Evolutionary conservation across 2,329 filamentous ascomycete genomes (phyloP).

Genomic region (Aureobasidium subglaciale): DNA sequence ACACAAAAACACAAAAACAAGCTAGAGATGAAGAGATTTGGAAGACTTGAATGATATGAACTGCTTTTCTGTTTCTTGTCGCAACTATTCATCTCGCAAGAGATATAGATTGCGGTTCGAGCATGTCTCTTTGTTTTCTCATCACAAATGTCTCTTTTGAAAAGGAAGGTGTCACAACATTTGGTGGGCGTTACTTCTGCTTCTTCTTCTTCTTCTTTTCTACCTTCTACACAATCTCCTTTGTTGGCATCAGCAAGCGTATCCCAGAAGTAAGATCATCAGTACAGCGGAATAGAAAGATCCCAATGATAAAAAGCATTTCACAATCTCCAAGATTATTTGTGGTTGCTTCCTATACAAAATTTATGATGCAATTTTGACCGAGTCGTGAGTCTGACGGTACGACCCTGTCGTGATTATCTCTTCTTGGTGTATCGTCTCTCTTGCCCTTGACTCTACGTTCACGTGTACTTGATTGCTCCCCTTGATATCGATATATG

Average conservation of each 20-base stretch:
- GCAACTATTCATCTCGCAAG: neutral
- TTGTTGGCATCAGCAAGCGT: slow-evolving; percentile 10
- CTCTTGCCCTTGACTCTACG: no score
- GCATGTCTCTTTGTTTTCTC: neutral
- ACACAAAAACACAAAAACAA: slow-evolving; percentile 3
- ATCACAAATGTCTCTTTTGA: neutral
- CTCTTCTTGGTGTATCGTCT: no score
- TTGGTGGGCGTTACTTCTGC: neutral
- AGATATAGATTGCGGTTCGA: neutral
- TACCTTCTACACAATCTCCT: neutral
- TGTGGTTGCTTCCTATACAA: neutral
- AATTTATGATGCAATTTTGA: neutral
- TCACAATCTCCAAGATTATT: neutral
- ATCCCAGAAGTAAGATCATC: slow-evolving; percentile 2
- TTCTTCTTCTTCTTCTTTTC: neutral
- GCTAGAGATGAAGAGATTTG: neutral
- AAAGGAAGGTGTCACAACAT: neutral
- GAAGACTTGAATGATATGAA: neutral
- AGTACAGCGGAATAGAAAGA: neutral
- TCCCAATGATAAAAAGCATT: neutral
- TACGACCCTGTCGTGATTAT: neutral
- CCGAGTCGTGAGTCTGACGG: neutral
- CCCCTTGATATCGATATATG: no score
- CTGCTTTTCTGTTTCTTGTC: neutral
- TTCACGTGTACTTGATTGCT: no score